Evolutionary conservation across 192 early-diverging fungal genomes (phyloP).

Genomic region (Coemansia sp.): DNA sequence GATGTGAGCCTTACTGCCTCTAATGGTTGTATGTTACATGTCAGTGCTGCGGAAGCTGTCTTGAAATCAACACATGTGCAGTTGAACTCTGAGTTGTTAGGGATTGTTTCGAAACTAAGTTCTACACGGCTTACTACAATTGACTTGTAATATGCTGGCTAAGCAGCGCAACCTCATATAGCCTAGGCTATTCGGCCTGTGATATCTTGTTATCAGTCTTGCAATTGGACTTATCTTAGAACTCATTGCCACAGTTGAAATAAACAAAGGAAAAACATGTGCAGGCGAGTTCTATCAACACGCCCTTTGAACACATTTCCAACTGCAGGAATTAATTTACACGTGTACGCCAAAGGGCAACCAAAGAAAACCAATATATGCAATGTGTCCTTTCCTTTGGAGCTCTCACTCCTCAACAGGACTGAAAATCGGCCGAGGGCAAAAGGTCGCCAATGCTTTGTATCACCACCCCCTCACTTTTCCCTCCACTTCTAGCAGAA

Average conservation of each 20-base stretch:
- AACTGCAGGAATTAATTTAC: slow-evolving; percentile 11
- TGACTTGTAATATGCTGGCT: background rate
- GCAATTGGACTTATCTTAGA: background rate
- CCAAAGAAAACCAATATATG: slow-evolving; percentile 14
- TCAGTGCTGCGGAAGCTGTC: slow-evolving; percentile 2
- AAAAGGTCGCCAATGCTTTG: background rate
- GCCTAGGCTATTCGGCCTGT: background rate
- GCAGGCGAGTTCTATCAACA: background rate
- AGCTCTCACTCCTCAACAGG: background rate
- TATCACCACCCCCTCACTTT: background rate
- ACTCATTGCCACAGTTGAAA: background rate
- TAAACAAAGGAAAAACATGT: background rate
- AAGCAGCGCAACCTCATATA: background rate
- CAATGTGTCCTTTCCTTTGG: background rate
- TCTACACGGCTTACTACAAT: background rate
- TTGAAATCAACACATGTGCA: slow-evolving; percentile 1
- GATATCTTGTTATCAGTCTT: background rate
- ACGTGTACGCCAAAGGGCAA: background rate
- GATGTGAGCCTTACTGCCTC: background rate
- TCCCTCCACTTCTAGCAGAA: background rate
- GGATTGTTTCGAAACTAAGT: background rate
- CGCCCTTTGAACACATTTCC: slow-evolving; percentile 3
- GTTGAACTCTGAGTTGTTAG: background rate
- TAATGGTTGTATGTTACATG: slow-evolving; percentile 3
- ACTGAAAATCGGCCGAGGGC: background rate